These are phyloP conservation scores for Dendrocalamus sinicus DNA, from an alignment of 176 grass and related monocot genomes.

Conservation along the genomic window DNA sequence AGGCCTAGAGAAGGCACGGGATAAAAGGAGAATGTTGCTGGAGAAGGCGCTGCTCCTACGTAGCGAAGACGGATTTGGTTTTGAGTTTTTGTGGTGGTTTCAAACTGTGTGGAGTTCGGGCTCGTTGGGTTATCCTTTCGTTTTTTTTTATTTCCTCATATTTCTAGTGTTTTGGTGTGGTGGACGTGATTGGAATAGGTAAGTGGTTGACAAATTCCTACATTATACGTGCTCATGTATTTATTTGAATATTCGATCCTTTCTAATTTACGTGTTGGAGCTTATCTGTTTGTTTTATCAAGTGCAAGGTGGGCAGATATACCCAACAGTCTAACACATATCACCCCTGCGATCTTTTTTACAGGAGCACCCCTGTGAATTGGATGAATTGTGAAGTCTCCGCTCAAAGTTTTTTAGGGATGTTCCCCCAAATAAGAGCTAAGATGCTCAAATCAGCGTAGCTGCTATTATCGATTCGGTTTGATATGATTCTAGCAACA, in stretches of 20 bases:
- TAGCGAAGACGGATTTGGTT: not conserved
- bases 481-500: not conserved
- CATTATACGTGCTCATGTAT: not conserved
- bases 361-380: not conserved
- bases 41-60: not conserved
- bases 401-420: not conserved
- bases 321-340: not conserved
- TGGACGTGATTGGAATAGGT: not conserved
- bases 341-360: not conserved
- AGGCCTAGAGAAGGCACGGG: constrained; percentile 26
- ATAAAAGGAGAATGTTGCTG: too few species aligned
- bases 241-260: not conserved
- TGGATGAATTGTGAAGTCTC: not conserved
- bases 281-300: not conserved
- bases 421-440: not conserved
- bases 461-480: not conserved
- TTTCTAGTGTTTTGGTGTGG: constrained; percentile 30
- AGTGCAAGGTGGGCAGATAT: too few species aligned
- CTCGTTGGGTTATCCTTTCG: not conserved
- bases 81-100: constrained; percentile 33
- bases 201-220: constrained; percentile 21
- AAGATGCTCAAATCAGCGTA: not conserved
- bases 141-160: not conserved
- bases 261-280: not conserved
- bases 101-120: constrained; percentile 41